Conservation (phyloP, 306 rosid species). For the Senna tora region DNA sequence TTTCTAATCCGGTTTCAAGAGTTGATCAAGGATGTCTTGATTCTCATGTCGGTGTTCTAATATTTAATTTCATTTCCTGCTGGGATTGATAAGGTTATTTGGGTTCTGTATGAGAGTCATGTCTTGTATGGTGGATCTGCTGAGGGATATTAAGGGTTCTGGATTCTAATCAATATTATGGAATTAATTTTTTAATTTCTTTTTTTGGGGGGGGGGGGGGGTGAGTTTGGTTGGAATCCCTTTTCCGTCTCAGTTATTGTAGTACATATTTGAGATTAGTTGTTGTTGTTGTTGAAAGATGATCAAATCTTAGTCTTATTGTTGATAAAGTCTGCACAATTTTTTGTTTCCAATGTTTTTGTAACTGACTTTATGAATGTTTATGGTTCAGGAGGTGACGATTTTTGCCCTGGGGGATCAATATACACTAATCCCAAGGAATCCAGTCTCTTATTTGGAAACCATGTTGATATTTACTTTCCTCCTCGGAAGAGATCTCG, state of each 20-base stretch:
- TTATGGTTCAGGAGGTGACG: constrained; percentile 64
- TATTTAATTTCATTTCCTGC: not conserved
- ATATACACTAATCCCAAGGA: constrained; percentile 84
- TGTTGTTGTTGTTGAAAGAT: constrained; percentile 30
- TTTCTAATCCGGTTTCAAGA: not conserved
- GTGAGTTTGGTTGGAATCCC: not conserved
- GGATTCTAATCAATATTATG: not conserved
- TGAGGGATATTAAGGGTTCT: constrained; percentile 9
- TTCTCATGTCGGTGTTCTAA: not conserved
- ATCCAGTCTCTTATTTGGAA: constrained; percentile 63
- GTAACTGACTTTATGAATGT: constrained; percentile 33
- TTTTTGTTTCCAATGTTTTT: not conserved
- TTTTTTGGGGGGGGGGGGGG: not conserved
- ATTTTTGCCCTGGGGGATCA: constrained; percentile 75
- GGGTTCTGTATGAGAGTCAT: not conserved
- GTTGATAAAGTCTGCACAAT: not conserved
- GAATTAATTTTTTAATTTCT: not conserved
- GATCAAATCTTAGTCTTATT: not conserved
- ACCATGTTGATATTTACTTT: constrained; percentile 72
- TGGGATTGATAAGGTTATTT: constrained; percentile 5
- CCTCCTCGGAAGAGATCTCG: constrained; percentile 92
- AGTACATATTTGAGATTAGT: constrained; percentile 12
- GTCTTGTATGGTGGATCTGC: constrained; percentile 32
- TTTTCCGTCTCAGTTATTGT: not conserved
- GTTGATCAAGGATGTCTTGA: not conserved